These are phyloP conservation scores for Termitomyces heimii DNA, from an alignment of 768 basidiomycete genomes.

Conservation along the genomic window DNA sequence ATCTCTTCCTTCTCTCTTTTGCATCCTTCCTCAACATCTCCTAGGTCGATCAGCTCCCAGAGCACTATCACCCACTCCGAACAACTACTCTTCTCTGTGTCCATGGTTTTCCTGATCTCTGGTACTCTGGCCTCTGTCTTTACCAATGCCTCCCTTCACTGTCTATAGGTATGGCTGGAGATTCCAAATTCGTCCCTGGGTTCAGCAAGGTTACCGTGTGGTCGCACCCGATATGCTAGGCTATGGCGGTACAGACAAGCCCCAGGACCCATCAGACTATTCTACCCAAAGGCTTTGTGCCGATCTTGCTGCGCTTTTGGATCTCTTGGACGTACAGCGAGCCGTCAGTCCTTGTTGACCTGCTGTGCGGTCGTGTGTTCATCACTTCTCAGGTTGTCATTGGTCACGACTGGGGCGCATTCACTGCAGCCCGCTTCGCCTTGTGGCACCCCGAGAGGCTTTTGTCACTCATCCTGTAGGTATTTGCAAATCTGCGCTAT, in stretches of 20 bases:
- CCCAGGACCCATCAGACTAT: slow-evolving; percentile 47
- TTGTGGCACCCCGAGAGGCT: slow-evolving; percentile 67
- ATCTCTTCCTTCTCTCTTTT: too few species aligned
- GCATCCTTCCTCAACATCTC: slow-evolving; percentile 1
- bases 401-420: slow-evolving; percentile 82
- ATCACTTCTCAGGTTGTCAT: slow-evolving; percentile 43
- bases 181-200: slow-evolving; percentile 69
- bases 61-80: slow-evolving; percentile 28
- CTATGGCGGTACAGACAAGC: slow-evolving; percentile 64
- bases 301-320: slow-evolving; percentile 64
- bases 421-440: slow-evolving; percentile 57
- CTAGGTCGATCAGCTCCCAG: slow-evolving; percentile 55
- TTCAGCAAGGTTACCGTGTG: slow-evolving; percentile 53
- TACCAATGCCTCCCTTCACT: background rate
- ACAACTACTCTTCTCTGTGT: slow-evolving; percentile 60
- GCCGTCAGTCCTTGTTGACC: slow-evolving; percentile 38
- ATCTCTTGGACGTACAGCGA: slow-evolving; percentile 42
- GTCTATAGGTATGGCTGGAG: slow-evolving; percentile 65
- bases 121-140: slow-evolving; percentile 20
- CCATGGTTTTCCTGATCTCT: slow-evolving; percentile 76
- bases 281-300: slow-evolving; percentile 51
- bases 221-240: slow-evolving; percentile 59
- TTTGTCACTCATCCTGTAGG: slow-evolving; percentile 54
- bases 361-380: background rate
- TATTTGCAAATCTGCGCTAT: slow-evolving; percentile 1